These are phyloP conservation scores for Pinus tabuliformis DNA, from an alignment of 75 land plant genomes.

Conservation along the genomic window DNA sequence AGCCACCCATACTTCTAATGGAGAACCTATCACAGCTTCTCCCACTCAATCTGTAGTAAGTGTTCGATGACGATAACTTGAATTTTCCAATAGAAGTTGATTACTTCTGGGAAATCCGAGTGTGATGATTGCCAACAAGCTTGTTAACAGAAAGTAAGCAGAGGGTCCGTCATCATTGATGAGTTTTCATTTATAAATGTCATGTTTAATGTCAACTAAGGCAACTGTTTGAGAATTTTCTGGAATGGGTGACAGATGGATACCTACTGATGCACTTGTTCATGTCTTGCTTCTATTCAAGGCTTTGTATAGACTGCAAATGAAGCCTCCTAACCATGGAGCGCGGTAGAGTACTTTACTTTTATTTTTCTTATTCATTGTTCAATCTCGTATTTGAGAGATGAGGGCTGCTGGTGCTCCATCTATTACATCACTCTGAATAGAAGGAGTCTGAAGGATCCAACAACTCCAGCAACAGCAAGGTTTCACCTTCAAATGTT, in stretches of 20 bases:
- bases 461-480: neutral
- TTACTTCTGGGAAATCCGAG: neutral
- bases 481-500: neutral
- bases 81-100: neutral
- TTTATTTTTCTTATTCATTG: neutral
- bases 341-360: neutral
- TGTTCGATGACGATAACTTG: neutral
- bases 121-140: neutral
- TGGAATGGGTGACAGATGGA: neutral
- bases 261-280: neutral
- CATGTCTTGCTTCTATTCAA: neutral
- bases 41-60: neutral
- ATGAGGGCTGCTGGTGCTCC: neutral
- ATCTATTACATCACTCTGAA: no score
- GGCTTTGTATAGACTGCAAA: conserved; percentile 1
- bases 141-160: neutral
- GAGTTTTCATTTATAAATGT: conserved; percentile 5
- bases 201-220: neutral
- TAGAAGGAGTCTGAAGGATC: no score
- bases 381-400: neutral
- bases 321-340: neutral
- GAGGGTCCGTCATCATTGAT: neutral
- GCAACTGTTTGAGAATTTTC: neutral
- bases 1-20: neutral
- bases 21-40: conserved; percentile 4